A percentile compares a stretch with the other conserved stretches of the same genome.
These are phyloP conservation scores for Blastocystis sp. DNA, from an alignment of 352 stramenopile species.

Conservation along the genomic window DNA sequence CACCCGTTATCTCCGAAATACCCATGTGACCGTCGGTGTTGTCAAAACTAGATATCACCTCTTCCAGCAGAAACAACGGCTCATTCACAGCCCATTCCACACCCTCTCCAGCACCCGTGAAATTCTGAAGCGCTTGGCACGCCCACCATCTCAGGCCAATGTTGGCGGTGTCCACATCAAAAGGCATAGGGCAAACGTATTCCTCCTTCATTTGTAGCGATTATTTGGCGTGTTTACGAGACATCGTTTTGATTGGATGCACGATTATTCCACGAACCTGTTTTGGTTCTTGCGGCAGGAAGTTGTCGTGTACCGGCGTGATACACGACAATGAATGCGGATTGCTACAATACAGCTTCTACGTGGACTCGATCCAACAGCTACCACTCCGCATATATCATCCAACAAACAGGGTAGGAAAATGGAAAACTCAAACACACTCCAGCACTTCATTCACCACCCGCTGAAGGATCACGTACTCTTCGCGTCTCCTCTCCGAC, in stretches of 20 bases:
- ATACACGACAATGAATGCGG: no score
- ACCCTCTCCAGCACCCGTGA: constrained; percentile 57
- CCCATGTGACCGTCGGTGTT: constrained; percentile 69
- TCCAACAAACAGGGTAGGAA: neutral
- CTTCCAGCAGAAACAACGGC: neutral
- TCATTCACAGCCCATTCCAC: constrained; percentile 68
- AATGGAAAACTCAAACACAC: neutral
- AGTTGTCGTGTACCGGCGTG: no score
- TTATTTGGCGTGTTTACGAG: neutral
- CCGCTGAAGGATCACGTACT: neutral
- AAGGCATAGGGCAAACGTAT: constrained; percentile 64
- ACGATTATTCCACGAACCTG: neutral
- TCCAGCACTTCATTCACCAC: neutral
- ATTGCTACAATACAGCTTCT: no score
- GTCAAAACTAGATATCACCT: constrained; percentile 41
- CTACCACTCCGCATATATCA: neutral
- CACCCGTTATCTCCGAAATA: constrained; percentile 57
- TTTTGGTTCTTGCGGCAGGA: no score
- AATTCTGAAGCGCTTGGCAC: constrained; percentile 66
- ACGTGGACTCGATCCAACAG: no score
- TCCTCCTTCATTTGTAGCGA: constrained; percentile 54
- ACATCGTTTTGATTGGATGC: neutral
- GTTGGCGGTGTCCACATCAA: constrained; percentile 64
- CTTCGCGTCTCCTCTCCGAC: neutral
- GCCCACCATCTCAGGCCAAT: constrained; percentile 63